These are phyloP conservation scores for Elsinoe australis DNA, from an alignment of 2,329 filamentous ascomycete genomes.

Conservation along the genomic window DNA sequence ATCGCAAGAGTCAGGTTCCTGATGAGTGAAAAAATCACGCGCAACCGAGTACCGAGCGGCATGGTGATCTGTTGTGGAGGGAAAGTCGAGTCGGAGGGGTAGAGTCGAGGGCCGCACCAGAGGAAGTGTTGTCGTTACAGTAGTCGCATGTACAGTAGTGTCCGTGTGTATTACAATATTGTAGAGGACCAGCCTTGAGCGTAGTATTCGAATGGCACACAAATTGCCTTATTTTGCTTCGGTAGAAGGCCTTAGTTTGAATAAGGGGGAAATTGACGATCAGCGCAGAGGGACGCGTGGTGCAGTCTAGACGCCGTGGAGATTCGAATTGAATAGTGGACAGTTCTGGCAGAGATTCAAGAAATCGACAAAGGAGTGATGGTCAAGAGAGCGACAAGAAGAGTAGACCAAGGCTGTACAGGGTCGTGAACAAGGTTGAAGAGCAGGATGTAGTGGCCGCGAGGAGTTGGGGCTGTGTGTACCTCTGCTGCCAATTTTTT, in stretches of 20 bases:
- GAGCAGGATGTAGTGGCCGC: not conserved
- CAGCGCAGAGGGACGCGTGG: not conserved
- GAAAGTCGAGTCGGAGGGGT: not conserved
- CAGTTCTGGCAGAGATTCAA: not conserved
- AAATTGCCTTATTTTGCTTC: not conserved
- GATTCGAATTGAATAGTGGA: slow-evolving; percentile 4
- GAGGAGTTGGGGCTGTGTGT: slow-evolving; percentile 3
- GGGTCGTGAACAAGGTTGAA: slow-evolving; percentile 6
- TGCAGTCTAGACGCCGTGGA: not conserved
- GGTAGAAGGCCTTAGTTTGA: not conserved
- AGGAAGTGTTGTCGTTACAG: not conserved
- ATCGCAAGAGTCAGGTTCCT: slow-evolving; percentile 39
- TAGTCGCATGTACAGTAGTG: slow-evolving; percentile 1
- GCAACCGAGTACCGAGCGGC: slow-evolving; percentile 11
- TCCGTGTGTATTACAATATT: not conserved
- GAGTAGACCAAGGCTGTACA: slow-evolving; percentile 5
- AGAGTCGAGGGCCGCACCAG: not conserved
- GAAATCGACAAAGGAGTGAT: not conserved
- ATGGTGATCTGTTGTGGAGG: not conserved
- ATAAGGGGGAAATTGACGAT: not conserved
- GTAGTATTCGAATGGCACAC: not conserved
- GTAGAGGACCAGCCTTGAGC: slow-evolving; percentile 8
- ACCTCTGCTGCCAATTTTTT: slow-evolving; percentile 7
- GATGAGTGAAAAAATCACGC: slow-evolving; percentile 22
- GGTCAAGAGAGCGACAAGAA: slow-evolving; percentile 3